These are phyloP conservation scores for Solanum rostratum DNA, from an alignment of 257 asterid genomes.

Conservation along the genomic window DNA sequence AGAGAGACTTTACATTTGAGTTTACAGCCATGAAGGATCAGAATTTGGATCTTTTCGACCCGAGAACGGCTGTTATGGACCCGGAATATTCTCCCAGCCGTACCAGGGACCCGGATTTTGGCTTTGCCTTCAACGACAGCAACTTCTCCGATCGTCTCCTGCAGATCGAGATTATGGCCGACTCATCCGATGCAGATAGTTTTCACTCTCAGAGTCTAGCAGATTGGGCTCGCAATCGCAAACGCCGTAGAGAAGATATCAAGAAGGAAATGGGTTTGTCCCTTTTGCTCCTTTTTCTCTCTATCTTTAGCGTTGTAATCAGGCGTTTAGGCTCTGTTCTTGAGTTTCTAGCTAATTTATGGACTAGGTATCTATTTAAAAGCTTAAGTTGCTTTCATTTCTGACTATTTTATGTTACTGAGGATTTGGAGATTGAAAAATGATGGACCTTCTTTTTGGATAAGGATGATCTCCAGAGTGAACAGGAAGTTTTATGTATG, in stretches of 20 bases:
- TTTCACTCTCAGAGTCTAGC: conserved; percentile 18
- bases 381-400: neutral
- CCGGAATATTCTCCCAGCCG: conserved; percentile 29
- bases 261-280: conserved; percentile 34
- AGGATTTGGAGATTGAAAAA: neutral
- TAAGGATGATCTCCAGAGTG: neutral
- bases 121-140: conserved; percentile 64
- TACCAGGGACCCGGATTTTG: conserved; percentile 43
- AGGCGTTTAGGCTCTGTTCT: neutral
- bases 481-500: neutral
- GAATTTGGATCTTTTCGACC: conserved; percentile 63
- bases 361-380: neutral
- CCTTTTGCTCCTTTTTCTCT: neutral
- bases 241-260: conserved; percentile 36
- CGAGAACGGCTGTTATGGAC: conserved; percentile 47
- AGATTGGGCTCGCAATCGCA: conserved; percentile 44
- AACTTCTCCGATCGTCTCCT: conserved; percentile 57
- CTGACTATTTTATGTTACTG: neutral
- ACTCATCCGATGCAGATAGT: conserved; percentile 30
- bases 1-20: neutral
- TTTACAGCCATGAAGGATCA: conserved; percentile 25
- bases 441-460: neutral
- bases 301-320: neutral
- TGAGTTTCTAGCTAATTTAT: neutral
- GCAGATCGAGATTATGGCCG: conserved; percentile 45